Conservation (phyloP, 2,329 filamentous ascomycete species). For the Epichloe gansuensis region DNA sequence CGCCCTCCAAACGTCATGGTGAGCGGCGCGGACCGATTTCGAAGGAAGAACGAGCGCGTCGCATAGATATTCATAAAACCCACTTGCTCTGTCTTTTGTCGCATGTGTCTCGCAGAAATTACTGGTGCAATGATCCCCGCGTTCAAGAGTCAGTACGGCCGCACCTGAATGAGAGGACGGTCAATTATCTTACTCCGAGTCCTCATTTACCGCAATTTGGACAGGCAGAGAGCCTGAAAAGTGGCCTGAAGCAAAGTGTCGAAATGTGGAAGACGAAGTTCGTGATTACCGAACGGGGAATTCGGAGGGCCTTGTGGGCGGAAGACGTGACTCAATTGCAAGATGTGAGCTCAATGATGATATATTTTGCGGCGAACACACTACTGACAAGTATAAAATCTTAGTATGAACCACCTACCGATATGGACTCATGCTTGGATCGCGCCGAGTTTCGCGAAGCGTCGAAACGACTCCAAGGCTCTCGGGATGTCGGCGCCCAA, state of each 20-base stretch:
- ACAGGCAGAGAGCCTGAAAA: conserved; percentile 62
- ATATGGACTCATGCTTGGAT: conserved; percentile 56
- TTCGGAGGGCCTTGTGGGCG: conserved; percentile 62
- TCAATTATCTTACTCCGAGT: conserved; percentile 56
- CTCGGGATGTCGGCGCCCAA: conserved; percentile 79
- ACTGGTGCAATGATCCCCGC: conserved; percentile 71
- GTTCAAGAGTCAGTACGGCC: conserved; percentile 54
- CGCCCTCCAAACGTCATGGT: conserved; percentile 16
- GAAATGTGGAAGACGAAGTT: conserved; percentile 59
- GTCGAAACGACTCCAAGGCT: conserved; percentile 60
- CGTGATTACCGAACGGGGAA: conserved; percentile 54
- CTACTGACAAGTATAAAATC: conserved; percentile 11
- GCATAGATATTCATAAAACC: conserved; percentile 71
- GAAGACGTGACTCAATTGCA: conserved; percentile 49
- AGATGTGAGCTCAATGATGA: conserved; percentile 29
- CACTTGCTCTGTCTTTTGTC: conserved; percentile 74
- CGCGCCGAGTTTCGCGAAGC: conserved; percentile 60
- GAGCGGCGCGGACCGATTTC: conserved; percentile 40
- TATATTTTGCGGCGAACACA: background rate
- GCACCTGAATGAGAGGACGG: conserved; percentile 52
- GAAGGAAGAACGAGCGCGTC: conserved; percentile 38
- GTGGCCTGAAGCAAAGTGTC: conserved; percentile 59
- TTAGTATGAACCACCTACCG: conserved; percentile 43
- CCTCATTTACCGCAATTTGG: conserved; percentile 59
- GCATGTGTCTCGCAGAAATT: conserved; percentile 65